Base-by-base conservation (phyloP, 139 green algal species). In the Ettlia oleoabundans region DNA sequence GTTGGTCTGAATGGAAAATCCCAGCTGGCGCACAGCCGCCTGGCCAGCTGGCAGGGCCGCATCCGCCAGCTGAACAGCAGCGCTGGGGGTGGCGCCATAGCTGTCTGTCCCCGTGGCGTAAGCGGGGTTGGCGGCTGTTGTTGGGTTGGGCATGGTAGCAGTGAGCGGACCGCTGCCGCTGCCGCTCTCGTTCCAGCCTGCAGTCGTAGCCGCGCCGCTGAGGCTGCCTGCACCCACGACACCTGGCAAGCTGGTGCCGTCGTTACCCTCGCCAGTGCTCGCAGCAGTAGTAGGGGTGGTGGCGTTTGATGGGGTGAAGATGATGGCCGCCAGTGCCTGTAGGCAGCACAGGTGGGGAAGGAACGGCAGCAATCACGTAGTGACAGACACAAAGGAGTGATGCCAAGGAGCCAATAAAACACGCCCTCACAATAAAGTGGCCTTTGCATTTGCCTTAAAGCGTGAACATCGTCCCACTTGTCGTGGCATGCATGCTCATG, bases 1-100 rank as follows among this genome's bases (percentile, higher is more conserved):
- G 84, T 96, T 96, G 41, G 80, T 89, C 72, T 96, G 93, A 21
- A 96, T 43, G 1, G 86, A 86, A 40, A 92, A 96, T 53, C 71
- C 70, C 8, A 90, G 51, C 24, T 51, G 73, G 8, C 51, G 73
- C 5, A 35, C 38, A 8, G 70, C 26, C 70, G 2, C 21, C 28
- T 26, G 0, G 8, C n/a, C 71, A 8, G 71, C 19, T 0, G 47
- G 5, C 33, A 21, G 35, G n/a, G 33, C 51, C 0, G 30, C 70
- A 8, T 38, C 40, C 67, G 42, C 35, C 24, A n/a, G 5, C 22
- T 7, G 24, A 3, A 42, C n/a, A 10, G 42, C 18, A 15, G 42
- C 70, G 70, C 26, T 10, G 13, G 64, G 5, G 6, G 24, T 22
- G 2, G 7, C 13, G 6, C 65, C 30, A 22, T 52, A 51, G 65